Evolutionary conservation across 495 filamentous ascomycete genomes (phyloP), one percentile per base, ranked within the genome.

Genomic region (Aspergillus wentii): DNA sequence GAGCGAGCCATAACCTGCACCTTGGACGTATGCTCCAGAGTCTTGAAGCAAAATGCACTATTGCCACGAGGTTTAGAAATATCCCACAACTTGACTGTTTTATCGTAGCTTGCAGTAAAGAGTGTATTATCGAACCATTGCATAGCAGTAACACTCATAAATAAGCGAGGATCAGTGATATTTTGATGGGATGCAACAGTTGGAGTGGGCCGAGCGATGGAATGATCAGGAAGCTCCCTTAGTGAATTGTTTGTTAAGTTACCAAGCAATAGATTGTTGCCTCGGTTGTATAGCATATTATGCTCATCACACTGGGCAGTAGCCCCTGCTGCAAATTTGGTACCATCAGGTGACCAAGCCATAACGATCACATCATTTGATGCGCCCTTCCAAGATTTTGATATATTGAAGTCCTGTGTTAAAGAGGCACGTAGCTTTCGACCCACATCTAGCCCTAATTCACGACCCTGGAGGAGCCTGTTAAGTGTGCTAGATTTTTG

Each of bases 281-380:
- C 72, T 31, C 82, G 75, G 48, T 95, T 95, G 59, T 95, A 95
- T 36, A 87, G 81, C 64, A 88, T 83, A 41, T 85, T 87, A 36
- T 82, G 73, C 1, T 74, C 56, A 51, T 95, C 88, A 1, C 78
- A 79, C 39, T 86, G 77, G 18, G 85, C 80, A 2, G 82, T 79
- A 2, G 86, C 83, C 2, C 89, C 89, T 11, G 68, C 64, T 15
- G 64, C 72, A 40, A 75, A 76, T 20, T 39, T 57, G 0, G 55
- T 62, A 1, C 71, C 71, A 52, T 74, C 59, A 10, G 69, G 62
- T 16, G 62, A 68, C 74, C 74, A 78, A 6, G 64, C 62, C 27
- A 71, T 46, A 18, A 57, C 51, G 16, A 68, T 54, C 9, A 76
- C 55, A 48, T 78, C 74, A 16, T 68, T 65, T 0, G 74, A 78